Evolutionary conservation across 148 eudicot species (phyloP), one percentile per base, ranked within the genome.

Genomic region (Vaccinium macrocarpon): DNA sequence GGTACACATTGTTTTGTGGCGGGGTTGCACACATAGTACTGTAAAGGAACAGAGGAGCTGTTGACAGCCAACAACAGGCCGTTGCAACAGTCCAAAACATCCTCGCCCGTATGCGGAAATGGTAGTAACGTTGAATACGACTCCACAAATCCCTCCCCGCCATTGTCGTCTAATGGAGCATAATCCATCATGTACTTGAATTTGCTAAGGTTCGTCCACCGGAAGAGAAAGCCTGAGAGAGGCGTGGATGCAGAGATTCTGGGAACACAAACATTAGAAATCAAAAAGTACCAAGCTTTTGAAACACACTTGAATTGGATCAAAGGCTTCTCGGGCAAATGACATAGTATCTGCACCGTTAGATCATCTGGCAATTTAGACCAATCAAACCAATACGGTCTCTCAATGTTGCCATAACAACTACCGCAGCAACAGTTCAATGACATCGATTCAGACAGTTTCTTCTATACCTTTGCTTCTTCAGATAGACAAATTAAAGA

Each of bases 1-100:
- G 29, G 27, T 21, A 82, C 46, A 32, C 84, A 82, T 51, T 82
- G 78, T 82, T 52, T 82, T 52, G 84, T 82, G 66, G 84, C 68
- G 50, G 84, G 84, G 48, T 82, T 82, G 32, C 78, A 82, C 15
- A 82, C 61, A 23, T 82, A 82, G 78, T 52, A 72, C 51, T 51
- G 8, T 21, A n/a, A 4, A 13, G 46, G 78, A 50, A 16, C 5
- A 72, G 42, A 27, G 15, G 29, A 27, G 66, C 38, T 9, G 7
- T 72, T 32, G 23, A 56, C 48, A 16, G 72, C 13, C 32, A 82
- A 4, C 3, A 70, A 52, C 3, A 82, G 49, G 6, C 84, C 64
- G 38, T 82, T 82, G 49, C 49, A 53, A 49, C 68, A 82, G 55
- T 57, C 50, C 16, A 50, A 8, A 72, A 82, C n/a, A 2, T 82